Conservation (phyloP, 2,329 filamentous ascomycete species). For the Sclerotiophoma versabilis region DNA sequence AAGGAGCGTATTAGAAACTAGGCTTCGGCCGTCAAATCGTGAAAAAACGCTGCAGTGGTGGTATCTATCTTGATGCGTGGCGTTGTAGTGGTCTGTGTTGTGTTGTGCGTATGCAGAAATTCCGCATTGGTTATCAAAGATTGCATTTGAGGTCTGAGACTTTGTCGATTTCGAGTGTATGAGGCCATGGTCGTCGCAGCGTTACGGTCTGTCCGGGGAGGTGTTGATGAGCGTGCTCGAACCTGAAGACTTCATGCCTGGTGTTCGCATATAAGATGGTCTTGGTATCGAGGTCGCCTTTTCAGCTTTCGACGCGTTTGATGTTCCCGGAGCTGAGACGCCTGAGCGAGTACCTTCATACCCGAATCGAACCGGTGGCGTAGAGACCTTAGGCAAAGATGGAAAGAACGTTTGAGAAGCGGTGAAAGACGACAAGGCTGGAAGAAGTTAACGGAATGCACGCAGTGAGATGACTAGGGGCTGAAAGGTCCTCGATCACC, state of each 20-base stretch:
- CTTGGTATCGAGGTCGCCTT: conserved; percentile 21
- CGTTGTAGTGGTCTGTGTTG: neutral
- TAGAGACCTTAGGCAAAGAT: conserved; percentile 1
- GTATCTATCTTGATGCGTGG: neutral
- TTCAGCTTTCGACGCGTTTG: neutral
- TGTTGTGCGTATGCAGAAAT: conserved; percentile 11
- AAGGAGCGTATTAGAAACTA: conserved; percentile 41
- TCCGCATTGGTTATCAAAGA: conserved; percentile 37
- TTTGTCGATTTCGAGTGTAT: conserved; percentile 19
- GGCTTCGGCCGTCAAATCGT: conserved; percentile 22
- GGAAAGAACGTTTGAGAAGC: conserved; percentile 20
- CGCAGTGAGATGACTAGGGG: conserved; percentile 28
- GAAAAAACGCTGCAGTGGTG: conserved; percentile 18
- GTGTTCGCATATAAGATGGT: conserved; percentile 26
- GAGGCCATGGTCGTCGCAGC: conserved; percentile 43
- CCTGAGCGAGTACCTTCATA: conserved; percentile 7
- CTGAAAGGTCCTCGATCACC: conserved; percentile 44
- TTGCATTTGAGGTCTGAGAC: conserved; percentile 31
- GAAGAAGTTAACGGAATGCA: conserved; percentile 34
- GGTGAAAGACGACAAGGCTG: conserved; percentile 35
- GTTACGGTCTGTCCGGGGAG: conserved; percentile 33
- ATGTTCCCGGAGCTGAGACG: neutral
- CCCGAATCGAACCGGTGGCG: neutral
- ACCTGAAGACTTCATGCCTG: conserved; percentile 32
- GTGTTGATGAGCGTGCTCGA: conserved; percentile 43